Conservation (phyloP, 768 basidiomycete genomes). For the Goffeauzyma gilvescens region DNA sequence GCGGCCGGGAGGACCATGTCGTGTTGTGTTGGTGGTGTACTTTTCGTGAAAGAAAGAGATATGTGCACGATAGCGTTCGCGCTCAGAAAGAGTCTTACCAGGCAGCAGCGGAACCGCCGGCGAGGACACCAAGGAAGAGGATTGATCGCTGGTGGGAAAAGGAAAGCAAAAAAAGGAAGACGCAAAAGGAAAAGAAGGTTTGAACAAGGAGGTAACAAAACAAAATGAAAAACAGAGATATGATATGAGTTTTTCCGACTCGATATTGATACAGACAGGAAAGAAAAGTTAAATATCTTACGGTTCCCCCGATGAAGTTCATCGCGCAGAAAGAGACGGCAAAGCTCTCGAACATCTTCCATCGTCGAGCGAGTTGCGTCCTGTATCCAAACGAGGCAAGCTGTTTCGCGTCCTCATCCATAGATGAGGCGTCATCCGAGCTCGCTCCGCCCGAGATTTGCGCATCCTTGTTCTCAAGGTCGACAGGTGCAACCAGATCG, state of each 20-base stretch:
- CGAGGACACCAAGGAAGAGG: slow-evolving; percentile 10
- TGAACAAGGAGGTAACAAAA: not conserved
- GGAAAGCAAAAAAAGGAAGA: not conserved
- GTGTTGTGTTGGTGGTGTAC: no score
- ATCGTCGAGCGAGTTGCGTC: slow-evolving; percentile 10
- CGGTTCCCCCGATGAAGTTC: slow-evolving; percentile 12
- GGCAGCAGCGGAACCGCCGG: slow-evolving; percentile 11
- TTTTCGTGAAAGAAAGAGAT: no score
- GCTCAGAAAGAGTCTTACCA: slow-evolving; percentile 10
- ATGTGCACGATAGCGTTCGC: no score
- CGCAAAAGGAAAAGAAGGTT: not conserved
- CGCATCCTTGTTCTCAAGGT: no score
- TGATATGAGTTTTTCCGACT: not conserved
- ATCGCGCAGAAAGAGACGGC: slow-evolving; percentile 12
- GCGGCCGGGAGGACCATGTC: no score
- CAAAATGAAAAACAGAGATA: not conserved
- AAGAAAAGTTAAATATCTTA: not conserved
- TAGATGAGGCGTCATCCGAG: no score
- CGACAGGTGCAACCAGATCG: no score
- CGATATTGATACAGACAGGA: no score
- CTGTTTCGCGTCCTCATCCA: no score
- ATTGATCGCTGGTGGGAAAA: not conserved
- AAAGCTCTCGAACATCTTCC: slow-evolving; percentile 7
- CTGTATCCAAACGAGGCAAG: slow-evolving; percentile 11
- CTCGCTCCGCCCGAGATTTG: no score